Base-by-base conservation (phyloP, 352 stramenopile species). In the Blastocystis sp. region DNA sequence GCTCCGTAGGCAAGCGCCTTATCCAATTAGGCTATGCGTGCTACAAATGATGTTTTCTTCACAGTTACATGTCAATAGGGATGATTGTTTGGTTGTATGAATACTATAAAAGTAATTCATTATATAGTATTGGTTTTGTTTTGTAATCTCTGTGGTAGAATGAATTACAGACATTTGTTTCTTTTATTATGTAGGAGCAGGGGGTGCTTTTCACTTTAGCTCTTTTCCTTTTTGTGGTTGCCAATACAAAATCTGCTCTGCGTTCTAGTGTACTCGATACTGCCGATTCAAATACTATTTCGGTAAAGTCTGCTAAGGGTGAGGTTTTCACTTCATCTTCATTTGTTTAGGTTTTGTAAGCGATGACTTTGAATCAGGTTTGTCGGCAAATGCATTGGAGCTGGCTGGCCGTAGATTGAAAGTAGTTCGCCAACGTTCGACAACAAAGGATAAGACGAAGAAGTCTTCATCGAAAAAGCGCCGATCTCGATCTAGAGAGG, bases 1-100 rank as follows among this genome's bases (percentile, higher is more conserved):
- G 63, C 63, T 76, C 63, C 63, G 63, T 76, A 76, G 63, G 63
- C 63, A 76, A 76, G 63, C 63, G 63, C 63, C 63, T 76, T 76
- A 76, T 76, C 63, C 63, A 76, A 76, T 76, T 76, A 76, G 63
- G 63, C 63, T 76, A 76, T 76, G 63, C 63, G 63, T 76, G 63
- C 63, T 37, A n/a, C n/a, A n/a, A 56, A 8, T 18, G 50, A 56
- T 18, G 18, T 18, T 18, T 8, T 56, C 18, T 18, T 56, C 50
- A 56, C 8, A 18, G 8, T 18, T 8, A 56, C 8, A 56, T 56
- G 18, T 56, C 18, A 18, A 56, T 56, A 18, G 50, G 18, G 50
- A 8, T 18, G 18, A 18, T 56, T 18, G 18, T 56, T n/a, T n/a
- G n/a, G n/a, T n/a, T n/a, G 20, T 54, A 11, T 76, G 20, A 43